Conservation (phyloP, 106 monocot genomes). For the Narthecium ossifragum region DNA sequence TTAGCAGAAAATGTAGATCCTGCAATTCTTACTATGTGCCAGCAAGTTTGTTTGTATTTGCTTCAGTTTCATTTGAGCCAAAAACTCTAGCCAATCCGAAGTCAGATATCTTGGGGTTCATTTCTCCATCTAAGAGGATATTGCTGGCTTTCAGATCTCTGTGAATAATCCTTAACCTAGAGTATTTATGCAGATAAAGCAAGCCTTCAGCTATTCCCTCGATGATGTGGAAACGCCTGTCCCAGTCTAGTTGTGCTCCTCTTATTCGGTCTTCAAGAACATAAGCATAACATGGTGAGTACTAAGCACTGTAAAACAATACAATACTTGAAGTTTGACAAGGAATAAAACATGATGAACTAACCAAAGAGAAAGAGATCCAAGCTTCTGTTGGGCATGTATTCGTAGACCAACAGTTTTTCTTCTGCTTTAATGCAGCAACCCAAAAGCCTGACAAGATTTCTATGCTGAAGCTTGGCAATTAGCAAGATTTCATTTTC, state of each 20-base stretch:
- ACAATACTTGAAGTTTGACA: neutral
- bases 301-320: neutral
- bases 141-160: neutral
- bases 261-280: neutral
- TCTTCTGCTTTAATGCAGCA: conserved; percentile 16
- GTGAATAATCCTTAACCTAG: neutral
- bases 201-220: neutral
- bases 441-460: conserved; percentile 20
- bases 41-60: neutral
- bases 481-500: conserved; percentile 21
- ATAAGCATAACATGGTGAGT: neutral
- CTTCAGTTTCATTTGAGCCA: neutral
- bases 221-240: neutral
- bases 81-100: conserved; percentile 1
- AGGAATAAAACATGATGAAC: neutral
- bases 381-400: conserved; percentile 18
- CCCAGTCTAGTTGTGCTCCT: neutral
- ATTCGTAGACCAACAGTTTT: conserved; percentile 18
- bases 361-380: conserved; percentile 16
- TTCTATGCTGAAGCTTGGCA: conserved; percentile 25
- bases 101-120: neutral
- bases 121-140: neutral
- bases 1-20: neutral
- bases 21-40: neutral
- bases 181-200: neutral